Percentiles rank a stretch among this genome's conserved stretches.
These are phyloP conservation scores for Ulmus americana DNA, from an alignment of 331 rosid genomes.

Conservation along the genomic window DNA sequence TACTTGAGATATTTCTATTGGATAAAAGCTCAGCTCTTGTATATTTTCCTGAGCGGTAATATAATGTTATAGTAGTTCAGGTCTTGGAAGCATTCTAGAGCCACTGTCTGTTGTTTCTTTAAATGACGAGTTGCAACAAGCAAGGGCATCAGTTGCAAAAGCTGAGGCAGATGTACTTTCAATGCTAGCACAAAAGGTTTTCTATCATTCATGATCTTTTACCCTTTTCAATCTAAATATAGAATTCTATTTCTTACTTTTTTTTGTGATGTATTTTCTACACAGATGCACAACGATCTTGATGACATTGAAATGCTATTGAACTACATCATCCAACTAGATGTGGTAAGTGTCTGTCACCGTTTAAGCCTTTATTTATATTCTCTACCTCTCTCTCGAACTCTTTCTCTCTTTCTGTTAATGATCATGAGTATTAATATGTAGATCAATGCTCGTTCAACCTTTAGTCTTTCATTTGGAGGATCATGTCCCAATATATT, in stretches of 20 bases:
- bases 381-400: slow-evolving; percentile 7
- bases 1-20: background rate
- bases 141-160: slow-evolving; percentile 61
- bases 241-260: slow-evolving; percentile 8
- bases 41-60: slow-evolving; percentile 39
- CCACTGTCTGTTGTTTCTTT: slow-evolving; percentile 79
- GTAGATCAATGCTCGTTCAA: slow-evolving; percentile 89
- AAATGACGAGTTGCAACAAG: slow-evolving; percentile 85
- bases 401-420: slow-evolving; percentile 1
- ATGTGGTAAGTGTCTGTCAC: slow-evolving; percentile 58
- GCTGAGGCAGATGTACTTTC: slow-evolving; percentile 81
- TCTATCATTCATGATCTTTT: slow-evolving; percentile 18
- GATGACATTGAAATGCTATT: slow-evolving; percentile 60
- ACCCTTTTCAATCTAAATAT: slow-evolving; percentile 12
- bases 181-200: slow-evolving; percentile 68
- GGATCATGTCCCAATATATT: slow-evolving; percentile 64
- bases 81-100: slow-evolving; percentile 63
- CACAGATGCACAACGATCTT: slow-evolving; percentile 77
- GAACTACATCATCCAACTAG: slow-evolving; percentile 54
- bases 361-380: slow-evolving; percentile 20
- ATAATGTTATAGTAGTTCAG: slow-evolving; percentile 55
- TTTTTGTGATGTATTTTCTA: slow-evolving; percentile 18
- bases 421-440: slow-evolving; percentile 14
- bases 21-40: slow-evolving; percentile 22
- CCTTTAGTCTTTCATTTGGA: slow-evolving; percentile 69